Conservation (phyloP, 2,329 filamentous ascomycete species). For the Cryphonectria radicalis region DNA sequence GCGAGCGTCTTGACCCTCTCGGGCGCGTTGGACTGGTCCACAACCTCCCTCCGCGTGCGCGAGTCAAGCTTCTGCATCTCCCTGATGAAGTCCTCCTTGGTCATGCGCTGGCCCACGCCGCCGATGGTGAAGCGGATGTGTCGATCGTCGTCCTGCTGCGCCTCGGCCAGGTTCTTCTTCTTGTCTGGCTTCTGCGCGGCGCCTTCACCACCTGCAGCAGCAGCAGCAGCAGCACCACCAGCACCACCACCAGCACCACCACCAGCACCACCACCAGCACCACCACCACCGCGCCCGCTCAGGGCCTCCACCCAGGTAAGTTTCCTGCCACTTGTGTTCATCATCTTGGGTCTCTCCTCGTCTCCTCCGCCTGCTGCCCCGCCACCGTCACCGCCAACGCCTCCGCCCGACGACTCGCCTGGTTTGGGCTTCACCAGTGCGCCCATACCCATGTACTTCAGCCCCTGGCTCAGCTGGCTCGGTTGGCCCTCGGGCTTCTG, state of each 20-base stretch:
- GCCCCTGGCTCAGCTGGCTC: constrained; percentile 47
- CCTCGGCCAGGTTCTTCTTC: constrained; percentile 47
- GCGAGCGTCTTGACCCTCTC: constrained; percentile 54
- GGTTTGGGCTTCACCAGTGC: constrained; percentile 46
- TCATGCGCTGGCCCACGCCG: constrained; percentile 74
- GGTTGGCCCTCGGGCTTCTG: constrained; percentile 49
- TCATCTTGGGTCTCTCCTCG: constrained; percentile 25
- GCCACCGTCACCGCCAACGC: neutral
- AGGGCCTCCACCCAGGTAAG: constrained; percentile 22
- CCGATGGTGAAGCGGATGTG: constrained; percentile 77
- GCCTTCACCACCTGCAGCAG: constrained; percentile 39
- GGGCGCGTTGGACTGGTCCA: constrained; percentile 55
- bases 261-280: no score
- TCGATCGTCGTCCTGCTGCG: constrained; percentile 67
- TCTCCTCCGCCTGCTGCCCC: constrained; percentile 32
- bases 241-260: constrained; percentile 29
- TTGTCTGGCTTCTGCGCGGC: constrained; percentile 40
- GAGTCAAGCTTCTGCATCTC: constrained; percentile 75
- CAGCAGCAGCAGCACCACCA: no score
- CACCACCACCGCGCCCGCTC: neutral
- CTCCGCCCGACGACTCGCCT: constrained; percentile 12
- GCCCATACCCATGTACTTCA: constrained; percentile 60
- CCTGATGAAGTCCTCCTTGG: constrained; percentile 77
- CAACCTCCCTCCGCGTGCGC: constrained; percentile 60
- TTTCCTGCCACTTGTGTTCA: neutral